Evolutionary conservation across 345 rosid genomes (phyloP).

Genomic region (Bruguiera parviflora): DNA sequence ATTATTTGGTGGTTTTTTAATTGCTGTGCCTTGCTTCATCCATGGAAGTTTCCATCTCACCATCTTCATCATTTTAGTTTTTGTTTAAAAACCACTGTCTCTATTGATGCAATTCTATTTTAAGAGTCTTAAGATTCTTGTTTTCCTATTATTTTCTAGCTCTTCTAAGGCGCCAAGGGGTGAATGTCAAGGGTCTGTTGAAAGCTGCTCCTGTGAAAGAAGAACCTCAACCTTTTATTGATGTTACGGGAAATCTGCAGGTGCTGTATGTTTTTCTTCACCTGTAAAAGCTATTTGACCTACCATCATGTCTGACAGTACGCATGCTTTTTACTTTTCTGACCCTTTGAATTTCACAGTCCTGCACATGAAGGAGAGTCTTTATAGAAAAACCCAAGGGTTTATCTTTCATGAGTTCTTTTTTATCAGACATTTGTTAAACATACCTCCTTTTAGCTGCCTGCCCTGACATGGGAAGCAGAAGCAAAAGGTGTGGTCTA

Average conservation of each 20-base stretch:
- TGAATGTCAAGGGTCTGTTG: constrained; percentile 82
- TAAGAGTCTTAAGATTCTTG: constrained; percentile 9
- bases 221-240: constrained; percentile 82
- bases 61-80: neutral
- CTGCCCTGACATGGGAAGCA: neutral
- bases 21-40: constrained; percentile 10
- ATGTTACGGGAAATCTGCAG: constrained; percentile 92
- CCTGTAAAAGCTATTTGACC: neutral
- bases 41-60: neutral
- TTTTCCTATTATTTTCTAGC: constrained; percentile 40
- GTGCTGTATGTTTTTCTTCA: constrained; percentile 33
- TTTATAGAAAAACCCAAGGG: too few relatives aligned
- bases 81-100: neutral
- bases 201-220: constrained; percentile 76
- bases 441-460: neutral
- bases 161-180: constrained; percentile 86
- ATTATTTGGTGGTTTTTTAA: constrained; percentile 9
- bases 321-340: neutral
- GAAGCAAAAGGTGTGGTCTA: neutral
- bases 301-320: neutral
- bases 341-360: neutral
- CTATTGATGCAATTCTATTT: neutral
- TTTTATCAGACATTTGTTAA: neutral
- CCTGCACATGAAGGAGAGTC: too few relatives aligned
- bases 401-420: too few relatives aligned